Evolutionary conservation across 257 asterid genomes (phyloP).

Genomic region (Solanum peruvianum): DNA sequence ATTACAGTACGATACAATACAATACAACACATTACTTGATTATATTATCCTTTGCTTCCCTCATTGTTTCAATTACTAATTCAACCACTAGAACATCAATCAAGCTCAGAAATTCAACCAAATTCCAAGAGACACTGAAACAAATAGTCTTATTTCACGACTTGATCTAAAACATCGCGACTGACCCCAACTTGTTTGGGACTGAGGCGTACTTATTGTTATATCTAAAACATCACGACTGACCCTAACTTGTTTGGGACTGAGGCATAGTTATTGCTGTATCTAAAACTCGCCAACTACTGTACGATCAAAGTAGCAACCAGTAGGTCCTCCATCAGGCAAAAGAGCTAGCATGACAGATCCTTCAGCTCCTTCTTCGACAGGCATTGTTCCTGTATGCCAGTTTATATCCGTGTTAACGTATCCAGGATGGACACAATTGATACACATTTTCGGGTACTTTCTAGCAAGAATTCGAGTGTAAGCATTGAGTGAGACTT

Average conservation of each 20-base stretch:
- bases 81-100: not conserved
- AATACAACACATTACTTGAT: too few relatives aligned
- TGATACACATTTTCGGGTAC: constrained; percentile 52
- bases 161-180: not conserved
- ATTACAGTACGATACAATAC: too few relatives aligned
- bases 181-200: too few relatives aligned
- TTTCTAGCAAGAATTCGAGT: constrained; percentile 63
- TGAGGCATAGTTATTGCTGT: not conserved
- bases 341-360: constrained; percentile 56
- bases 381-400: constrained; percentile 45
- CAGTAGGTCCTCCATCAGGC: constrained; percentile 59
- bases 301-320: constrained; percentile 62
- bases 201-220: not conserved
- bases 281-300: constrained; percentile 33
- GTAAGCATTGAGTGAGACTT: constrained; percentile 61
- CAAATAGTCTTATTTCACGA: not conserved
- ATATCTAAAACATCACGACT: constrained; percentile 16
- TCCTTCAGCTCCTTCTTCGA: constrained; percentile 65
- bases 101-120: not conserved
- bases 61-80: not conserved
- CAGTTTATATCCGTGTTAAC: constrained; percentile 64
- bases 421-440: constrained; percentile 72
- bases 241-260: not conserved
- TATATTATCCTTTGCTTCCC: too few relatives aligned
- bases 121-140: not conserved